Base-by-base conservation (phyloP, 1,139 yeast species). In the Kodamaea fungicola region DNA sequence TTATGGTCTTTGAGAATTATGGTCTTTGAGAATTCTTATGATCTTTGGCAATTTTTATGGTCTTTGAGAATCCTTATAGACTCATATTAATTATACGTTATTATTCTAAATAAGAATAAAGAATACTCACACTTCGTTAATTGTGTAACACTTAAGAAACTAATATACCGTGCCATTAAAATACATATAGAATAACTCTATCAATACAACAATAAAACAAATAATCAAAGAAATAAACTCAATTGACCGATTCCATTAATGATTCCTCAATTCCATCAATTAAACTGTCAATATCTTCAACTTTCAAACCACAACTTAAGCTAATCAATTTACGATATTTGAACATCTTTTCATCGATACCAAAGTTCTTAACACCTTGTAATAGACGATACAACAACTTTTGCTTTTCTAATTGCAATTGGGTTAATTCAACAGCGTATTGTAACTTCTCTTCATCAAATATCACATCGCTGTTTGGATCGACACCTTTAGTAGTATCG, bases 311-410 rank as follows among this genome's bases (percentile, higher is more conserved):
- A 50, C 97, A 88, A 42, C 94, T 83, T 43, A 82, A 74, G 36
- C 96, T 81, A 33, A 92, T 81, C 46, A 92, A 70, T 52, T 80
- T 79, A 47, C 95, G 74, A 64, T 89, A 90, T 53, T 87, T 84
- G 55, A 80, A 78, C 77, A 89, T 80, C 58, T 84, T 86, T 12
- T 55, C 52, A 48, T 67, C 72, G 39, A 70, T 59, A 3, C 74
- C 75, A 48, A 57, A 67, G 40, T 50, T 48, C 40, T 59, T 66
- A 34, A 72, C 60, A 19, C 66, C 59, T 6, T 57, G 45, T 7
- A 69, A 56, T 25, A 78, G 63, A 22, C 59, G 52, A 26, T 55
- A 51, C 30, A 80, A 67, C 38, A 73, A 57, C 24, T 62, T 59
- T 25, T 71, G 61, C 49, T 87, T 66, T 40, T 69, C 62, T 28